Percentiles rank a stretch among this genome's conserved stretches.
Evolutionary conservation across 441 rosid species (phyloP).

Genomic region (California macrophylla): DNA sequence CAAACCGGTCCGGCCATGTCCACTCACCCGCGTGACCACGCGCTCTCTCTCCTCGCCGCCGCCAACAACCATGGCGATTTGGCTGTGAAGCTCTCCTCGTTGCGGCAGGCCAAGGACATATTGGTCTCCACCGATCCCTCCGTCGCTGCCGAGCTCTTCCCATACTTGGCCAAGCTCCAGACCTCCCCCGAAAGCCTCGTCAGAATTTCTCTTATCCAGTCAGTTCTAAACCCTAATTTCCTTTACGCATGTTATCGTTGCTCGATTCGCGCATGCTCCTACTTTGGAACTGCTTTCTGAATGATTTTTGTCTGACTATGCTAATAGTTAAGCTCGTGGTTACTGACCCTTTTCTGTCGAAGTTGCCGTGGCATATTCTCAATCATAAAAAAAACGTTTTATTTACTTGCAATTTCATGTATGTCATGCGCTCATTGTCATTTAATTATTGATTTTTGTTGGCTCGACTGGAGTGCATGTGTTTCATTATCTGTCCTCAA

Average conservation of each 20-base stretch:
- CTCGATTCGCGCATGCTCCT: background rate
- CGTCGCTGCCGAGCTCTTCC: slow-evolving; percentile 67
- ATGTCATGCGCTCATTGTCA: too few relatives aligned
- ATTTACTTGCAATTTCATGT: background rate
- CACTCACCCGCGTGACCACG: slow-evolving; percentile 53
- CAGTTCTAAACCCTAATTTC: slow-evolving; percentile 43
- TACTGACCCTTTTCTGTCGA: background rate
- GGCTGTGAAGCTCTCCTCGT: slow-evolving; percentile 86
- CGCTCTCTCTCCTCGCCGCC: slow-evolving; percentile 75
- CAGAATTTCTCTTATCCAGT: slow-evolving; percentile 70
- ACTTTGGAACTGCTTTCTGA: background rate
- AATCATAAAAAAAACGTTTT: background rate
- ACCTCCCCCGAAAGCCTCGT: slow-evolving; percentile 70
- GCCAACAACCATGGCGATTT: slow-evolving; percentile 83
- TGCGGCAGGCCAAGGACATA: slow-evolving; percentile 71
- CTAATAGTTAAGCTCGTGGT: background rate
- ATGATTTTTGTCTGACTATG: background rate
- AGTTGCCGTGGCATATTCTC: background rate
- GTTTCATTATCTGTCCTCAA: background rate
- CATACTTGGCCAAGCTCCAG: slow-evolving; percentile 69
- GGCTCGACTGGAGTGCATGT: background rate
- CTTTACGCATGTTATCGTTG: background rate
- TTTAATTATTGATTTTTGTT: background rate
- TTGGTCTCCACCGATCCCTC: slow-evolving; percentile 59
- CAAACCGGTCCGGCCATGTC: slow-evolving; percentile 3